phyloP scores from a whole-genome alignment of 2,329 filamentous ascomycete species.

The Kalmusia sp. region DNA sequence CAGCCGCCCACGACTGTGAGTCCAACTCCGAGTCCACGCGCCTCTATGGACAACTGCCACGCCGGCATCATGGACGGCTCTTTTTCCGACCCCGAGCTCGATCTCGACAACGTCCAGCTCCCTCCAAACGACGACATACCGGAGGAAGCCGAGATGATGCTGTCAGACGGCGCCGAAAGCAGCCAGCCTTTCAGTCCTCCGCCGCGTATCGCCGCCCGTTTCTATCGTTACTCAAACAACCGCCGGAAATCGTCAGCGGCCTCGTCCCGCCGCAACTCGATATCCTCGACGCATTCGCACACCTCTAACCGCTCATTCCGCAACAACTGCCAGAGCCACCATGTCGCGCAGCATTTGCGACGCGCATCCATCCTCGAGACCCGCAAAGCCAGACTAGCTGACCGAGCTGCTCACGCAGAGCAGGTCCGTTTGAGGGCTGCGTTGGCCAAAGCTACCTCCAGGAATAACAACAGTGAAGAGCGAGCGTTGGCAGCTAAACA shows the following conservation, averaged over 20 bases:
- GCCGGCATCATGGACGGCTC: constrained; percentile 34
- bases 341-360: constrained; percentile 79
- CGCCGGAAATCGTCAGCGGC: constrained; percentile 78
- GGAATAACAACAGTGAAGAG: constrained; percentile 74
- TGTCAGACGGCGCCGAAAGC: constrained; percentile 48
- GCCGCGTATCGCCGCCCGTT: constrained; percentile 78
- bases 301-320: constrained; percentile 67
- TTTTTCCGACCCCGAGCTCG: constrained; percentile 42
- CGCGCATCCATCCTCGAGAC: constrained; percentile 82
- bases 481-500: constrained; percentile 78
- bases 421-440: constrained; percentile 81
- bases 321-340: constrained; percentile 72
- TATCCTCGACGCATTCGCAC: constrained; percentile 77
- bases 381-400: constrained; percentile 79
- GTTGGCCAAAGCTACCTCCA: constrained; percentile 72
- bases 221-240: constrained; percentile 70
- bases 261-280: constrained; percentile 80
- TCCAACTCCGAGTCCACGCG: no score
- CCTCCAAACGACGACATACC: constrained; percentile 48
- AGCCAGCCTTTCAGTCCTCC: constrained; percentile 67
- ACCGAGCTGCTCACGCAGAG: constrained; percentile 81
- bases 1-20: no score
- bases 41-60: neutral
- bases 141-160: constrained; percentile 50
- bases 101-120: constrained; percentile 36